Evolutionary conservation across 805 yeast genomes (phyloP), one percentile per base, ranked within the genome.

Genomic region (Saccharomycopsis javanensis): DNA sequence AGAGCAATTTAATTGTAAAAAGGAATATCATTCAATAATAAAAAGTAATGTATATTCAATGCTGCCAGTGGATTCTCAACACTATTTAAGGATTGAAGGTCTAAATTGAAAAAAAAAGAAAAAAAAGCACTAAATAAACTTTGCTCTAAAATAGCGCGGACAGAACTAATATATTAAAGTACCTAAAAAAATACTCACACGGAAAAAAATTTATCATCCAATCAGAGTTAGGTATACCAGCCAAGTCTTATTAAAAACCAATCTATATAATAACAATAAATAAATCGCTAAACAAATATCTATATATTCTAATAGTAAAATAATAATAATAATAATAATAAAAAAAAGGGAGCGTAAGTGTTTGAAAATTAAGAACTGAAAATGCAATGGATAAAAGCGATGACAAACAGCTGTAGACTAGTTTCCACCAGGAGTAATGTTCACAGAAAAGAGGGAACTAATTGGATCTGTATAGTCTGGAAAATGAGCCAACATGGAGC

Each of bases 81-180:
- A n/a, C n/a, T n/a, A n/a, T n/a, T n/a, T n/a, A n/a, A n/a, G n/a
- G n/a, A n/a, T 20, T 20, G 15, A 20, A 42, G 23, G 48, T 10
- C 6, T 7, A 42, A n/a, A 38, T 30, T 16, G 10, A 38, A 11
- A 18, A 38, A 38, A 10, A 23, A 18, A 38, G 20, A 42, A 42
- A 20, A 42, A 42, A 8, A 42, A 5, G 35, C 35, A 31, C 13
- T 31, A 15, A 11, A 11, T 11, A 42, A 42, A 42, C n/a, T 42
- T 42, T 42, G 48, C 30, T 42, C 5, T 42, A 18, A 42, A 42
- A 42, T 42, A 20, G 48, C 48, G 48, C 48, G 48, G 48, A 42
- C 28, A 42, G 16, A 42, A 20, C 5, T 8, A 15, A 2, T n/a
- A 35, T n/a, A 11, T n/a, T n/a, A n/a, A 35, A 35, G 16, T n/a